Conservation (phyloP, 345 rosid species). For the Populus euphratica region DNA sequence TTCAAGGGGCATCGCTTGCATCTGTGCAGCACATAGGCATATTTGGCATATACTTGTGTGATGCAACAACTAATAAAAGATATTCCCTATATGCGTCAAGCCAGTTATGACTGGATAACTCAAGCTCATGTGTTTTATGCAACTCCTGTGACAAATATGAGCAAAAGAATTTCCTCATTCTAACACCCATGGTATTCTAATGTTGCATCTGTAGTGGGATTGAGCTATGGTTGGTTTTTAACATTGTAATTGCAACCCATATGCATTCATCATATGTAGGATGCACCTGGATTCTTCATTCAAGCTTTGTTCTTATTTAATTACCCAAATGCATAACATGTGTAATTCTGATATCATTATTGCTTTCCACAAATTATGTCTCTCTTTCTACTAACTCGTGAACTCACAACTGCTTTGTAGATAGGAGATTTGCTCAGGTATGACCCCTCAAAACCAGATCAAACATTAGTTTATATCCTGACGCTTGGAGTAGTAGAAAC, state of each 20-base stretch:
- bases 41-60: conserved; percentile 1
- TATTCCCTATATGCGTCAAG: background rate
- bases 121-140: background rate
- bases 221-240: background rate
- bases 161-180: background rate
- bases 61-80: background rate
- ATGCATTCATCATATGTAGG: background rate
- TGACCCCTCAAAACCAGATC: conserved; percentile 65
- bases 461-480: conserved; percentile 74
- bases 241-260: background rate
- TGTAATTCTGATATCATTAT: background rate
- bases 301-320: background rate
- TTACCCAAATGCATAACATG: background rate
- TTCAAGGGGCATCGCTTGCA: conserved; percentile 8
- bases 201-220: background rate
- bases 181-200: background rate
- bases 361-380: background rate
- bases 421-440: conserved; percentile 72
- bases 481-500: conserved; percentile 85
- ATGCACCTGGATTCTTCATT: background rate
- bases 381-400: background rate
- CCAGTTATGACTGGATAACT: background rate
- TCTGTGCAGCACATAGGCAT: background rate
- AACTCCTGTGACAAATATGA: background rate
- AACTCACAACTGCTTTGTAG: conserved; percentile 42